Percentiles rank a stretch among this genome's conserved stretches.
Conservation (phyloP, 2,329 filamentous ascomycete genomes). For the Epichloe brachyelytri region DNA sequence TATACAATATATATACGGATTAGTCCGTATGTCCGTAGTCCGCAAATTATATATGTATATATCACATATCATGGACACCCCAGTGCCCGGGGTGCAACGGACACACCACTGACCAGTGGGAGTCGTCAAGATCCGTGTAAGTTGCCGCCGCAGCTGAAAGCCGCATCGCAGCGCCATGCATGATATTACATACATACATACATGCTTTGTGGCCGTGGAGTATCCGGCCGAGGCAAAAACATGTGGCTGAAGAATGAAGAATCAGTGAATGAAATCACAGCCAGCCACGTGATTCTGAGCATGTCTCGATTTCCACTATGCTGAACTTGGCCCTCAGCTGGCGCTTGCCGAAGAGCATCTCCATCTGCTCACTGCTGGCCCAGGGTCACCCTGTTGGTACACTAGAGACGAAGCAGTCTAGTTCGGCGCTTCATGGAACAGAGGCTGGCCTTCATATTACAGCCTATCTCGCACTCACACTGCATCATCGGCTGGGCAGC, state of each 20-base stretch:
- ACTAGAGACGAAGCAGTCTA: neutral
- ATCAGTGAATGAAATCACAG: neutral
- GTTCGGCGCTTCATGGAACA: neutral
- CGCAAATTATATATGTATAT: too few species aligned
- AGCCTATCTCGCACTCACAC: too few species aligned
- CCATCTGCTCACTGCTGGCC: neutral
- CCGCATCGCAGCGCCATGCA: neutral
- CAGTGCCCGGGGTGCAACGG: too few species aligned
- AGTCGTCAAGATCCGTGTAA: too few species aligned
- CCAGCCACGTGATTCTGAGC: neutral
- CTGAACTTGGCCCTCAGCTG: neutral
- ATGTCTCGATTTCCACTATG: neutral
- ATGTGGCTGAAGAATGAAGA: neutral
- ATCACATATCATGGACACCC: too few species aligned
- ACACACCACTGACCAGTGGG: too few species aligned
- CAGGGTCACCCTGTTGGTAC: neutral
- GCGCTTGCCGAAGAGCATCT: neutral
- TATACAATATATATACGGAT: too few species aligned
- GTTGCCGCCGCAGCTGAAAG: slow-evolving; percentile 3
- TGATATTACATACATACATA: too few species aligned
- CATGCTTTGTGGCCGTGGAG: neutral
- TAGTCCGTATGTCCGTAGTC: too few species aligned
- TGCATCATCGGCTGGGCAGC: too few species aligned
- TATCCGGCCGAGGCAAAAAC: neutral
- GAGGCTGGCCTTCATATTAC: neutral